phyloP scores from a whole-genome alignment of 257 asterid species.

The Scutellaria barbata region DNA sequence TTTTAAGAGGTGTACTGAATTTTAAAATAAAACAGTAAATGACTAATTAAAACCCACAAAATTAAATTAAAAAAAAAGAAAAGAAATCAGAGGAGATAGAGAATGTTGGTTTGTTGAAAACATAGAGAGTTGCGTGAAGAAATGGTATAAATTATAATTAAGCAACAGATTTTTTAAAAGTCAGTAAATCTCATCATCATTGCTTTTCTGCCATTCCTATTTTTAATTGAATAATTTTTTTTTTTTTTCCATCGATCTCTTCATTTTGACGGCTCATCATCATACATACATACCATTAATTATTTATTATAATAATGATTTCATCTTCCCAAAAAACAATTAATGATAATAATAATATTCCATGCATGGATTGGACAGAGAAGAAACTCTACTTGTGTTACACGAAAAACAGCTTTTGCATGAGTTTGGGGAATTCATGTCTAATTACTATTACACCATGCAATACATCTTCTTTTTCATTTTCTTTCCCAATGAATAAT shows the following conservation, averaged over 20 bases:
- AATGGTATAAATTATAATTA: background rate
- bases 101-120: too few species aligned
- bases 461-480: background rate
- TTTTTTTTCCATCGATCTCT: too few species aligned
- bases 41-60: too few species aligned
- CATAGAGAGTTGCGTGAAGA: background rate
- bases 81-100: too few species aligned
- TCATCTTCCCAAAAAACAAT: too few species aligned
- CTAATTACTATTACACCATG: too few species aligned
- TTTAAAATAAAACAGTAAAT: too few species aligned
- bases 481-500: slow-evolving; percentile 18
- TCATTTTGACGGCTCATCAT: slow-evolving; percentile 19
- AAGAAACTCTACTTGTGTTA: background rate
- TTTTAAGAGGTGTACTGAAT: too few species aligned
- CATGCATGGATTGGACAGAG: background rate
- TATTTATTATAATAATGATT: too few species aligned
- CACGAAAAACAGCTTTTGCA: slow-evolving; percentile 12
- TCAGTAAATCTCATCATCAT: slow-evolving; percentile 4
- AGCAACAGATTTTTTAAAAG: background rate
- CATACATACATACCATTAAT: background rate
- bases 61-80: too few species aligned
- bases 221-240: background rate
- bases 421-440: background rate
- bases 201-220: background rate
- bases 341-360: too few species aligned